These are phyloP conservation scores for Metarhizium brunneum DNA, from an alignment of 2,329 filamentous ascomycete genomes.

Conservation along the genomic window DNA sequence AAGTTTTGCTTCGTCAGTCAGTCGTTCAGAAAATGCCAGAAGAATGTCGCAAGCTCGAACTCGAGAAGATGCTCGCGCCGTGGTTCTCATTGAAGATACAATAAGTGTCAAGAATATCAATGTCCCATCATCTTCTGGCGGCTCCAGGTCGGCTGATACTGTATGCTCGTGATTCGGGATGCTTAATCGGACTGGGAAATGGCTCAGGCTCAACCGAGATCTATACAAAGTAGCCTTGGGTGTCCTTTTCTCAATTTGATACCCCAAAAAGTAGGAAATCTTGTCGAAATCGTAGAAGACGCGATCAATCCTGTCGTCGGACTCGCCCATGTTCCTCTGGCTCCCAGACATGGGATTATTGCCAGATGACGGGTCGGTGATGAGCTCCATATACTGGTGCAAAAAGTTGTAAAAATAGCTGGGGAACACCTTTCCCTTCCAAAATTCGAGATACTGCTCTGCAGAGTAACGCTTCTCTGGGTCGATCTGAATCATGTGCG, in stretches of 20 bases:
- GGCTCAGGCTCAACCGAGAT: constrained; percentile 42
- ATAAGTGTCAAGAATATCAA: constrained; percentile 86
- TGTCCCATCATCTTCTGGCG: constrained; percentile 74
- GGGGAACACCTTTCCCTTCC: constrained; percentile 85
- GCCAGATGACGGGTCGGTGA: constrained; percentile 82
- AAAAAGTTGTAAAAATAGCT: constrained; percentile 96
- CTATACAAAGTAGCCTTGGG: constrained; percentile 16
- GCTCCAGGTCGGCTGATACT: constrained; percentile 49
- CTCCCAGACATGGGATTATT: constrained; percentile 61
- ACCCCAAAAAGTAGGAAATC: constrained; percentile 87
- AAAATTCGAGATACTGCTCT: constrained; percentile 88
- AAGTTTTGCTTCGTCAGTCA: constrained; percentile 92
- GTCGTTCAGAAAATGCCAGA: constrained; percentile 78
- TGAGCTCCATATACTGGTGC: constrained; percentile 93
- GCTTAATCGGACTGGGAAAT: constrained; percentile 77
- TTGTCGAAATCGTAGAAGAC: constrained; percentile 96
- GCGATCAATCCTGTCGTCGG: constrained; percentile 88
- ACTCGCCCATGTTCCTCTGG: constrained; percentile 65
- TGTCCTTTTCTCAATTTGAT: constrained; percentile 42
- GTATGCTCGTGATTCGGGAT: constrained; percentile 77
- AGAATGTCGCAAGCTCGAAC: constrained; percentile 85
- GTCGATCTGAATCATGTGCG: constrained; percentile 93
- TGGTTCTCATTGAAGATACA: constrained; percentile 81
- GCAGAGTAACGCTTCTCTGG: constrained; percentile 87
- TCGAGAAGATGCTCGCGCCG: constrained; percentile 77